Conservation (phyloP, 441 rosid species). For the Euphorbia schlechtendalii region DNA sequence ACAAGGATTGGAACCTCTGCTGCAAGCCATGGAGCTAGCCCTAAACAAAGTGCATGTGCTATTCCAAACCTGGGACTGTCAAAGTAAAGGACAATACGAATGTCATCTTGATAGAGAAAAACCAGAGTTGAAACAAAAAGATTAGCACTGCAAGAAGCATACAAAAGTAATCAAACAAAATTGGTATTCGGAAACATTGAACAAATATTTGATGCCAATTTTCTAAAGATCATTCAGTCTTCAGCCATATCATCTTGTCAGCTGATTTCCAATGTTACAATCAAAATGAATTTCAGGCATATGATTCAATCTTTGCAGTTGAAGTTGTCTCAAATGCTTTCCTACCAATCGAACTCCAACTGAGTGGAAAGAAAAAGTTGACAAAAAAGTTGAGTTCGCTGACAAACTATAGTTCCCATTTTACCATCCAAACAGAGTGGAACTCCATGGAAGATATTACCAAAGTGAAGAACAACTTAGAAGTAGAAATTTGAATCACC, state of each 20-base stretch:
- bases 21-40: constrained; percentile 98
- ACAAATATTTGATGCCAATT: background rate
- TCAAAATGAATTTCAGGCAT: background rate
- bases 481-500: background rate
- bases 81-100: constrained; percentile 15
- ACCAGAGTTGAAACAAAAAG: background rate
- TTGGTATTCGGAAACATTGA: background rate
- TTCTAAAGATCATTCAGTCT: background rate
- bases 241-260: background rate
- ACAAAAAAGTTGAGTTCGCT: background rate
- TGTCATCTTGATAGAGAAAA: background rate
- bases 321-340: background rate
- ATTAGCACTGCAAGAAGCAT: background rate
- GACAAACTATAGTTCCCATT: background rate
- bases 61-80: constrained; percentile 85
- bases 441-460: background rate
- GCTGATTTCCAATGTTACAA: background rate
- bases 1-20: constrained; percentile 94
- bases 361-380: background rate
- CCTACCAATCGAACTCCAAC: background rate
- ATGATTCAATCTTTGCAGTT: background rate
- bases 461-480: background rate
- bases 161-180: background rate
- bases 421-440: background rate
- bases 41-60: constrained; percentile 95